phyloP scores from a whole-genome alignment of 495 filamentous ascomycete species.

The Talaromyces proteolyticus region DNA sequence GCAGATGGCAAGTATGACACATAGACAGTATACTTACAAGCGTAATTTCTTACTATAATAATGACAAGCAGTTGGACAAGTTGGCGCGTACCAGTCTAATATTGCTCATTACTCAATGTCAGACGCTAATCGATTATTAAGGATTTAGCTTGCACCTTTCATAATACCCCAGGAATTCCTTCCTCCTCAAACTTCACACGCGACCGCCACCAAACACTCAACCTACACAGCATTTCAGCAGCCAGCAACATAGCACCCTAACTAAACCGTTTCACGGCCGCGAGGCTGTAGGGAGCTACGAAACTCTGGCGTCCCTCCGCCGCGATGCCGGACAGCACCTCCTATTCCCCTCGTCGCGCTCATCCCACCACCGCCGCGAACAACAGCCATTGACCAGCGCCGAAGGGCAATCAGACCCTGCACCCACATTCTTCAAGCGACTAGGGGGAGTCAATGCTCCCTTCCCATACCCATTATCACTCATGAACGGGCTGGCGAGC shows the following conservation, averaged over 20 bases:
- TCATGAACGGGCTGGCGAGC: background rate
- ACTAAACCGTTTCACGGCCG: constrained; percentile 3
- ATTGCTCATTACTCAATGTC: no score
- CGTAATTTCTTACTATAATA: no score
- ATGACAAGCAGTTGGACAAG: no score
- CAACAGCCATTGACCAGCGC: background rate
- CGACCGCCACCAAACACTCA: no score
- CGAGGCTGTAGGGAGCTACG: constrained; percentile 5
- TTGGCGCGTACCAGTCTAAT: no score
- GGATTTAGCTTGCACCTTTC: no score
- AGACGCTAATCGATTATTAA: no score
- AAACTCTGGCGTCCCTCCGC: constrained; percentile 8
- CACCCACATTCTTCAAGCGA: background rate
- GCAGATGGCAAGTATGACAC: no score
- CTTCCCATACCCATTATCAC: background rate
- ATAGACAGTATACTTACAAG: no score
- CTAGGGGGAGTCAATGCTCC: background rate
- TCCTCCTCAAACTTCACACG: no score
- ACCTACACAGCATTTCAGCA: background rate
- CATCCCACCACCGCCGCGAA: background rate
- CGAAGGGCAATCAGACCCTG: background rate
- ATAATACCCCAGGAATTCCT: no score
- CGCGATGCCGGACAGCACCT: constrained; percentile 6
- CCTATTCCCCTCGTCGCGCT: background rate
- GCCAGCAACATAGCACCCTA: background rate